phyloP scores from a whole-genome alignment of 2,329 filamentous ascomycete species.

The Ascochyta pisi region DNA sequence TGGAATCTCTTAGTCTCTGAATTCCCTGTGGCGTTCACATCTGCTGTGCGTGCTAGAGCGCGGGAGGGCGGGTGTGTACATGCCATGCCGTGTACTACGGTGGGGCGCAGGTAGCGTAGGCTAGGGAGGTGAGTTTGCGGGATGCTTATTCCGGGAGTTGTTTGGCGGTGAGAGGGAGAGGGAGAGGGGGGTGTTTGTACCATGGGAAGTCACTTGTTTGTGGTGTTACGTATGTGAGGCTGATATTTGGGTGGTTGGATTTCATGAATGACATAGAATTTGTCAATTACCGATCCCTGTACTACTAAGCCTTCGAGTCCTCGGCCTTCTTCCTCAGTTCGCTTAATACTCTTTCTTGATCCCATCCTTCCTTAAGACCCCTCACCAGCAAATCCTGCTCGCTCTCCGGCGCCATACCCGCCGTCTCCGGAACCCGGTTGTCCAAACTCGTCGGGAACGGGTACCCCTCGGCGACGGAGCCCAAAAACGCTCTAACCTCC shows the following conservation, averaged over 20 bases:
- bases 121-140: conserved; percentile 1
- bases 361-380: conserved; percentile 54
- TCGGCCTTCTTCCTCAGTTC: conserved; percentile 50
- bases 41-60: no score
- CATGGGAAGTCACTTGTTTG: no score
- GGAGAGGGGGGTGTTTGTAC: no score
- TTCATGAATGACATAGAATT: not conserved
- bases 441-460: conserved; percentile 70
- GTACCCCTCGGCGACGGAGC: conserved; percentile 64
- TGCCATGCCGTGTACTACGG: not conserved
- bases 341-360: conserved; percentile 49
- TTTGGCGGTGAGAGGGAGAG: no score
- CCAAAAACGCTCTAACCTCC: conserved; percentile 57
- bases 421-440: conserved; percentile 60
- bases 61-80: not conserved
- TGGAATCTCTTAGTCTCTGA: no score
- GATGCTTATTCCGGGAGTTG: not conserved
- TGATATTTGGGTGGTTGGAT: no score
- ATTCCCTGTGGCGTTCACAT: no score
- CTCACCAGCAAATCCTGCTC: conserved; percentile 61
- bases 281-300: not conserved
- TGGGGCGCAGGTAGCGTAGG: not conserved
- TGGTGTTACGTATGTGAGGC: no score
- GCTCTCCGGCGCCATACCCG: conserved; percentile 66
- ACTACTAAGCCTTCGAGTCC: conserved; percentile 34